Evolutionary conservation across 257 asterid species (phyloP), one percentile per base, ranked within the genome.

Genomic region (Prunella vulgaris): DNA sequence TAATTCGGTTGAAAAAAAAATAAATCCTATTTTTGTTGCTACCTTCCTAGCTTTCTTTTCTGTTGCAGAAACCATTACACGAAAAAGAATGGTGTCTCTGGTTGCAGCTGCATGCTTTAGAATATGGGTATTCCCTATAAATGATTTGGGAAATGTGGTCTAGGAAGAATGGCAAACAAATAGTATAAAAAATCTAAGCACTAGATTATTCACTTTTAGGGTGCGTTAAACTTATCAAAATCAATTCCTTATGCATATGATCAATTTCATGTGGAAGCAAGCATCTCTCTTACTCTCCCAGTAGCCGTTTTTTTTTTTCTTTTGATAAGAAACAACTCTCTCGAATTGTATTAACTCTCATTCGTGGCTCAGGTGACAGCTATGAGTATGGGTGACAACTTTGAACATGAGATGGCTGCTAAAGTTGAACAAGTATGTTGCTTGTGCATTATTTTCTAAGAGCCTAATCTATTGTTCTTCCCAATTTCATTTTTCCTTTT

Each of bases 381-480:
- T 76, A 57, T 93, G 90, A 88, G 96, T 81, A 90, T 93, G 96
- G 99, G 99, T 62, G 90, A 93, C 84, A 84, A 77, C 77, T 81
- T 81, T 44, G 92, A 88, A 73, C 74, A 73, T 73, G 96, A 93
- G 80, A 87, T 90, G 88, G 97, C 97, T 61, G 88, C 92, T 70
- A 90, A 90, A 84, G 96, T 93, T 81, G 96, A 93, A 74, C 86
- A 84, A 76, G 98, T 90, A 81, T 40, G 81, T 71, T 32, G 33
- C 65, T 68, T 65, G 22, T 60, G 56, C 49, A 53, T 76, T 44
- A 73, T 69, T 35, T 22, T 71, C 38, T 51, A 5, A 58, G 60
- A 71, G 53, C 79, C 65, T 42, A 32, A 66, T 61, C 42, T 21
- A 5, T 51, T 66, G 63, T 20, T 53, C 48, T 28, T 67, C 10